Percentiles rank a stretch among this genome's conserved stretches.
Evolutionary conservation across 2,329 filamentous ascomycete genomes (phyloP).

Genomic region (Cordyceps cateniannulata): DNA sequence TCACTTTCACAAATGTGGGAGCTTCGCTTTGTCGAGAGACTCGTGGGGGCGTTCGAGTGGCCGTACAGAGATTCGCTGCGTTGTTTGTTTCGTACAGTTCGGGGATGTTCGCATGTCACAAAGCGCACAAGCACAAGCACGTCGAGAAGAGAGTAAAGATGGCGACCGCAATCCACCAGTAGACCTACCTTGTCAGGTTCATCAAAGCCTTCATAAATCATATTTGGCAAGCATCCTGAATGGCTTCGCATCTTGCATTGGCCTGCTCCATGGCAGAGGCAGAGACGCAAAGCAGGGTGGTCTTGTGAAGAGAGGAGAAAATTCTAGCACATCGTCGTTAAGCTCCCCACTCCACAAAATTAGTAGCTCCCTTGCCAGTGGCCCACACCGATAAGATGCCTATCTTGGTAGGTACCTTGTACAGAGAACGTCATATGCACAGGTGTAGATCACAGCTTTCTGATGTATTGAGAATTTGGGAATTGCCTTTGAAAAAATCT

Average conservation of each 20-base stretch:
- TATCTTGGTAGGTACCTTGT: too few relatives aligned
- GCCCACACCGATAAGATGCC: not conserved
- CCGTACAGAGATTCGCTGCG: conserved; percentile 13
- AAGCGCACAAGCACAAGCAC: not conserved
- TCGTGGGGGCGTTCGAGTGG: conserved; percentile 9
- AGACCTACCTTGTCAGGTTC: not conserved
- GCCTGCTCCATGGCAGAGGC: not conserved
- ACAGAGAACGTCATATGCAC: too few relatives aligned
- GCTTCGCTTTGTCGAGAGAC: conserved; percentile 6
- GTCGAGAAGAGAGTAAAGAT: not conserved
- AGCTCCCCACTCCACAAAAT: not conserved
- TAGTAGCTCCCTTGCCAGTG: not conserved
- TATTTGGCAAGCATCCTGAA: not conserved
- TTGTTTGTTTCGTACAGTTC: not conserved
- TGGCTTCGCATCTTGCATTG: not conserved
- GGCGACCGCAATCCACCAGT: not conserved
- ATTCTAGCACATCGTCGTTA: not conserved
- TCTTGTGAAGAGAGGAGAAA: not conserved
- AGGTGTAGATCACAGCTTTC: too few relatives aligned
- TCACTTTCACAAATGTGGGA: not conserved
- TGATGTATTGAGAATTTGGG: too few relatives aligned
- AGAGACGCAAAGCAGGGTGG: not conserved
- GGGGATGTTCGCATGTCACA: not conserved
- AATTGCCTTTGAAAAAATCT: too few relatives aligned
- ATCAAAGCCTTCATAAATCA: not conserved